phyloP scores from a whole-genome alignment of 345 rosid species.

The Euphorbia pulcherrima region DNA sequence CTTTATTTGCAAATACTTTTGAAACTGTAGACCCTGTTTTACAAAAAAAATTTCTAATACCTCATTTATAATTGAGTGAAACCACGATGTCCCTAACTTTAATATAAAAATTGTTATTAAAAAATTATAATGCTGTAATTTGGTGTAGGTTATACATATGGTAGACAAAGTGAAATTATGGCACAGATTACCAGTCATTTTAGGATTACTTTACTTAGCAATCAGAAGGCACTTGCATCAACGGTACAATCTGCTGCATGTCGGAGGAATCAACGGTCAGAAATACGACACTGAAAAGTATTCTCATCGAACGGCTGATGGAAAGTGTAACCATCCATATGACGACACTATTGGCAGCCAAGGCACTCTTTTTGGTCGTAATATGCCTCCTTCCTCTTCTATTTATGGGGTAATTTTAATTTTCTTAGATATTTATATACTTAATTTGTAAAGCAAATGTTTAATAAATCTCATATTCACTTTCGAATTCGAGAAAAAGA shows the following conservation, averaged over 20 bases:
- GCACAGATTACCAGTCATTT: conserved; percentile 59
- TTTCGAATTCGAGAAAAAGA: too few relatives aligned
- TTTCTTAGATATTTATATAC: too few relatives aligned
- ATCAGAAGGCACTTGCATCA: conserved; percentile 67
- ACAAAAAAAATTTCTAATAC: too few relatives aligned
- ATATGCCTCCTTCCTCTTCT: conserved; percentile 1
- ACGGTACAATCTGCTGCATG: conserved; percentile 62
- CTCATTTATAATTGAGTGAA: too few relatives aligned
- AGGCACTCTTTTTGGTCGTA: conserved; percentile 39
- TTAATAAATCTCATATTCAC: too few relatives aligned
- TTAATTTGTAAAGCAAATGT: too few relatives aligned
- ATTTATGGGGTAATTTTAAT: too few relatives aligned
- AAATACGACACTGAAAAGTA: conserved; percentile 44
- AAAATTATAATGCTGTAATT: too few relatives aligned
- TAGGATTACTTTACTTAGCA: conserved; percentile 59
- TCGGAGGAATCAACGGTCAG: conserved; percentile 46
- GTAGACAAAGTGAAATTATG: conserved; percentile 63
- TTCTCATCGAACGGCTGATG: conserved; percentile 58
- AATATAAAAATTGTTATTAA: too few relatives aligned
- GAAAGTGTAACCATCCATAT: conserved; percentile 58
- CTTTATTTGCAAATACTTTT: too few relatives aligned
- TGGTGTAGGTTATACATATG: conserved; percentile 44
- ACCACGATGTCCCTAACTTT: too few relatives aligned
- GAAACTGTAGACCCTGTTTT: too few relatives aligned
- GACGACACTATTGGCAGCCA: conserved; percentile 56